Evolutionary conservation across 2,329 filamentous ascomycete genomes (phyloP).

Genomic region (Neospermospora avenae): DNA sequence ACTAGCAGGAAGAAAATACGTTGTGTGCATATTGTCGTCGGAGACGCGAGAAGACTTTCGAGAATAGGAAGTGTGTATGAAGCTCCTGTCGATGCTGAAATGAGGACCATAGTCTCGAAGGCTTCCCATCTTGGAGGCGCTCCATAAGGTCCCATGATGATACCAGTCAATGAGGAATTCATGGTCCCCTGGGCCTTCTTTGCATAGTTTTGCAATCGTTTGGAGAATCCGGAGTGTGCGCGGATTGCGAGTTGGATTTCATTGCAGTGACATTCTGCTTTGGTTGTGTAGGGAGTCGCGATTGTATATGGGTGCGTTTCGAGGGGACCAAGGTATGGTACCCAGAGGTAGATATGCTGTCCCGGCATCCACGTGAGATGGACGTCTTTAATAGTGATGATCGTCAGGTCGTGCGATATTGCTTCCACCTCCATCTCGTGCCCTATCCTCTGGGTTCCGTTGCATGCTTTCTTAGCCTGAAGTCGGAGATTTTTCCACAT

Average conservation of each 20-base stretch:
- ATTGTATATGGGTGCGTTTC: slow-evolving; percentile 62
- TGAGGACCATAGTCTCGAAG: slow-evolving; percentile 57
- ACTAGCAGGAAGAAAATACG: slow-evolving; percentile 52
- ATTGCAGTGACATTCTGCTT: slow-evolving; percentile 39
- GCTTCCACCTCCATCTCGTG: slow-evolving; percentile 49
- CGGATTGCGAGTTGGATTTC: slow-evolving; percentile 59
- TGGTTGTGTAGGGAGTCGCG: slow-evolving; percentile 50
- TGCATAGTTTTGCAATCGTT: slow-evolving; percentile 48
- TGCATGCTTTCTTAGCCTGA: slow-evolving; percentile 26
- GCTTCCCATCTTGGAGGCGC: slow-evolving; percentile 53
- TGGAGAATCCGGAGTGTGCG: slow-evolving; percentile 55
- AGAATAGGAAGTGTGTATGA: slow-evolving; percentile 59
- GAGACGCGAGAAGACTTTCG: slow-evolving; percentile 48
- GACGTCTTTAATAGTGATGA: slow-evolving; percentile 57
- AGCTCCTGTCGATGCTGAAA: slow-evolving; percentile 61
- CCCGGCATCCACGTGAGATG: slow-evolving; percentile 58
- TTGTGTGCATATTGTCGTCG: slow-evolving; percentile 45
- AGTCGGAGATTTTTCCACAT: slow-evolving; percentile 52
- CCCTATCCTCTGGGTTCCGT: slow-evolving; percentile 43
- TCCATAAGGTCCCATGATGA: slow-evolving; percentile 56
- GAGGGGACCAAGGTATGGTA: slow-evolving; percentile 50
- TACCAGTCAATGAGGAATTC: slow-evolving; percentile 39
- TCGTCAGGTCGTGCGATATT: slow-evolving; percentile 50
- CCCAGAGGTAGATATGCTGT: slow-evolving; percentile 60
- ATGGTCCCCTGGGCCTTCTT: slow-evolving; percentile 35